Percentiles rank a stretch among this genome's conserved stretches.
phyloP scores from a whole-genome alignment of 805 yeast species.

The Cyberlindnera misumaiensis region DNA sequence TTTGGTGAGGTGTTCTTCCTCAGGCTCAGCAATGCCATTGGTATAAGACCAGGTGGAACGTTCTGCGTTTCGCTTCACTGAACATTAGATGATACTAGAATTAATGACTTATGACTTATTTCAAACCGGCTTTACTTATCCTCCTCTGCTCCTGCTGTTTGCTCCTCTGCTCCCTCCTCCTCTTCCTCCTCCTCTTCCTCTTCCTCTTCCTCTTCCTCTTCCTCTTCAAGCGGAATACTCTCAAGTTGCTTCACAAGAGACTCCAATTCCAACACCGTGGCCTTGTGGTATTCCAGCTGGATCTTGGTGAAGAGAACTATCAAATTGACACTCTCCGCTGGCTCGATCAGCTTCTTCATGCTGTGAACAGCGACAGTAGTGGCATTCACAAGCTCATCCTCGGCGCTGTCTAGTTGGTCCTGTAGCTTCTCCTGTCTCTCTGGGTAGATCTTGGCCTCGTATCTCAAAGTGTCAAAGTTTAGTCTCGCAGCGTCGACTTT shows the following conservation, averaged over 20 bases:
- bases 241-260: conserved; percentile 38
- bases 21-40: conserved; percentile 39
- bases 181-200: conserved; percentile 20
- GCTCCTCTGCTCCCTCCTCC: conserved; percentile 1
- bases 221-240: conserved; percentile 38
- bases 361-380: conserved; percentile 73
- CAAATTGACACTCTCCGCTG: conserved; percentile 56
- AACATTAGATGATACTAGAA: not conserved
- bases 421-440: conserved; percentile 31
- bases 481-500: conserved; percentile 65
- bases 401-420: conserved; percentile 34
- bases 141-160: conserved; percentile 5
- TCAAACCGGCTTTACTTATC: too few relatives aligned
- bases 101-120: too few relatives aligned
- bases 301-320: conserved; percentile 62
- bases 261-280: conserved; percentile 43
- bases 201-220: conserved; percentile 29
- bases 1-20: conserved; percentile 67
- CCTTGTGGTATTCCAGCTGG: conserved; percentile 58
- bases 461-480: conserved; percentile 62
- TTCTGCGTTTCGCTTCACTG: conserved; percentile 19
- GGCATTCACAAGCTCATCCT: conserved; percentile 75
- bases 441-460: conserved; percentile 37
- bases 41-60: conserved; percentile 24
- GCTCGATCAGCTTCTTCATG: conserved; percentile 66